Conservation (phyloP, 2,329 filamentous ascomycete species). For the Ophiostoma pallidulum region DNA sequence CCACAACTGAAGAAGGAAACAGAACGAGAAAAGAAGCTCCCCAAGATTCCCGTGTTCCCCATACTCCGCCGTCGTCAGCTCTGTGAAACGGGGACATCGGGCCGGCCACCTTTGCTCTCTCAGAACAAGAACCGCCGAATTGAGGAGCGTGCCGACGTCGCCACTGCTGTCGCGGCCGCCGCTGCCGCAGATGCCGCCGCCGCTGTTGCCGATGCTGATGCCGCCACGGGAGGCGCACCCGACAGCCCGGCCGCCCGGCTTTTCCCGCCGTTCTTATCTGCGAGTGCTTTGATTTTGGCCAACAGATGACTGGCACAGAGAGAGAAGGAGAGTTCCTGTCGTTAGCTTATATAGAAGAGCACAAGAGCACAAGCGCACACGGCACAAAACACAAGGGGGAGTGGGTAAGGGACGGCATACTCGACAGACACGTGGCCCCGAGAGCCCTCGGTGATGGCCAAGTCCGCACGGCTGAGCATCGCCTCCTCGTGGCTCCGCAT, state of each 20-base stretch:
- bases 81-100: too few species aligned
- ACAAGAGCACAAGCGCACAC: constrained; percentile 9
- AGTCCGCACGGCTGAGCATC: constrained; percentile 34
- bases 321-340: too few species aligned
- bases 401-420: constrained; percentile 39
- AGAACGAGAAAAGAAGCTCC: too few species aligned
- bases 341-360: background rate
- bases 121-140: constrained; percentile 5
- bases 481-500: constrained; percentile 51
- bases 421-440: constrained; percentile 46
- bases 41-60: too few species aligned
- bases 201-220: too few species aligned
- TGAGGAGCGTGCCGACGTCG: background rate
- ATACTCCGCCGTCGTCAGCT: too few species aligned
- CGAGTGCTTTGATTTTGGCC: constrained; percentile 42
- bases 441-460: constrained; percentile 48
- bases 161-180: background rate
- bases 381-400: constrained; percentile 18
- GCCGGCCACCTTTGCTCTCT: too few species aligned
- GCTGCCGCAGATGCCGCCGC: background rate
- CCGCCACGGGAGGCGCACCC: too few species aligned
- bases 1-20: too few species aligned
- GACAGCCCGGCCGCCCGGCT: background rate
- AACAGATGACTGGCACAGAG: constrained; percentile 50
- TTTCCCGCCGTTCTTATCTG: constrained; percentile 23